These are phyloP conservation scores for Tetrahymena thermophila DNA, from an alignment of 73 alveolate genomes.

Conservation along the genomic window DNA sequence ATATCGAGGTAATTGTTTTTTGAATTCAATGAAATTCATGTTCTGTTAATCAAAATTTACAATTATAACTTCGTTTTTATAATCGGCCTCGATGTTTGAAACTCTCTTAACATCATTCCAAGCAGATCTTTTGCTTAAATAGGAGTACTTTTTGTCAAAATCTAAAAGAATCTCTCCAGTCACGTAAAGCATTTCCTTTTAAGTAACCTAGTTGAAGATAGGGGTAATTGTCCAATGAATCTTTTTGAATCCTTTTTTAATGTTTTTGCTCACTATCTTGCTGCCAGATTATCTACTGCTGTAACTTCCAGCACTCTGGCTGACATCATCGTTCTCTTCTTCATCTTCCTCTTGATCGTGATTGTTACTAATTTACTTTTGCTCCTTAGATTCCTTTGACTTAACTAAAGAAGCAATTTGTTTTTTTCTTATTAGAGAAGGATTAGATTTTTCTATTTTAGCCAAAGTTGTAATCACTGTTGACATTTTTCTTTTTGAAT, in stretches of 20 bases:
- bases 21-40: not conserved
- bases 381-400: not conserved
- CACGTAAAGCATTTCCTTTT: not conserved
- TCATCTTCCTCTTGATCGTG: not conserved
- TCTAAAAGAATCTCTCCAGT: not conserved
- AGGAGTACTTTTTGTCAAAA: not conserved
- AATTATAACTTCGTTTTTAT: not conserved
- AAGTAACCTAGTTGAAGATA: not conserved
- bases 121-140: not conserved
- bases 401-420: not conserved
- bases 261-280: not conserved
- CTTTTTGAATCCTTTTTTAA: not conserved
- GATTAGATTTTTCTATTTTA: not conserved
- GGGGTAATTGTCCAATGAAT: not conserved
- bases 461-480: not conserved
- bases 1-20: not conserved
- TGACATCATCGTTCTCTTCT: not conserved
- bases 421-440: not conserved
- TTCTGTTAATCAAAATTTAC: not conserved
- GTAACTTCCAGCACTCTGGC: not conserved
- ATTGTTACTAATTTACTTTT: not conserved
- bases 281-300: not conserved
- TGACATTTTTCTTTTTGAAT: not conserved
- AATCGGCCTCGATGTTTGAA: not conserved
- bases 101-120: not conserved